A percentile compares a stretch with the other conserved stretches of the same genome.
Evolutionary conservation across 129 eudicot genomes (phyloP).

Genomic region (Erigeron canadensis): DNA sequence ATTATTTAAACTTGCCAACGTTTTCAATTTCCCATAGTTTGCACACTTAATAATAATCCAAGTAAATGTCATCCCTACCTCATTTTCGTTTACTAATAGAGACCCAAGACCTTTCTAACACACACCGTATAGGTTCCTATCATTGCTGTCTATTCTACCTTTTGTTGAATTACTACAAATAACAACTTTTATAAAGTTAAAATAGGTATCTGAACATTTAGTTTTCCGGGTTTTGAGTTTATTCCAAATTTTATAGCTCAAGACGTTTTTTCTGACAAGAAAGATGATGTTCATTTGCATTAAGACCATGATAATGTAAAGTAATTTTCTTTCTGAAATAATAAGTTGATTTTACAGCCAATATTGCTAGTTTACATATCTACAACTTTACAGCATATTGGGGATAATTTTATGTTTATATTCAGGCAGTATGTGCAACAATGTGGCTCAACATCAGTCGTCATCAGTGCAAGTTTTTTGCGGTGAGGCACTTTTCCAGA

Average conservation of each 20-base stretch:
- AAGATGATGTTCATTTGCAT: background rate
- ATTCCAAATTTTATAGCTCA: background rate
- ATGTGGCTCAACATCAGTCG: conserved; percentile 34
- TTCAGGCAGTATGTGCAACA: conserved; percentile 32
- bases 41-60: background rate
- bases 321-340: background rate
- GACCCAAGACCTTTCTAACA: background rate
- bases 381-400: background rate
- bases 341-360: background rate
- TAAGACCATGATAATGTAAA: background rate
- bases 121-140: background rate
- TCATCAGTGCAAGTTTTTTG: conserved; percentile 11
- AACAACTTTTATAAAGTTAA: background rate
- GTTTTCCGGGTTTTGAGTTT: background rate
- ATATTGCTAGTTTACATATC: conserved; percentile 3
- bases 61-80: background rate
- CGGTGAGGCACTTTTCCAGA: conserved; percentile 48
- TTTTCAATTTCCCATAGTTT: background rate
- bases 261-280: background rate
- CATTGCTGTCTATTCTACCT: background rate
- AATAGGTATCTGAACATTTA: background rate
- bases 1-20: background rate
- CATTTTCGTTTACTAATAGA: background rate
- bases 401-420: background rate
- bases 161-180: conserved; percentile 4